Base-by-base conservation (phyloP, 441 rosid genomes). In the Populus hybrid region DNA sequence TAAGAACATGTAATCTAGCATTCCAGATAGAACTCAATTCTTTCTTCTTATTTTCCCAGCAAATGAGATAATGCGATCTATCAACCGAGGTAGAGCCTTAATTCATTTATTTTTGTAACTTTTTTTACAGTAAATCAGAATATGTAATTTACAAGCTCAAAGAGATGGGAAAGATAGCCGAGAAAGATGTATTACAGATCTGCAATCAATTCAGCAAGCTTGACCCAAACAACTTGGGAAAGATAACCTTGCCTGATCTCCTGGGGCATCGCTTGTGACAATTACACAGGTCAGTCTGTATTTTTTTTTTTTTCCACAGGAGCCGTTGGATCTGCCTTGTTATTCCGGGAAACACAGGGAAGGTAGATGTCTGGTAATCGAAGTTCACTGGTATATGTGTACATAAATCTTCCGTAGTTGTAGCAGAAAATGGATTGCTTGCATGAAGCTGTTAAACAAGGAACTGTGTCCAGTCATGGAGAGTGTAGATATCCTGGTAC, bases 71-170 rank as follows among this genome's bases (percentile, higher is more conserved):
- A 11, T 42, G 16, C 16, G 14, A 11, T 42, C 50, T 42, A 42
- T 42, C 50, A 42, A 42, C 14, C 16, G 0, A 42, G 50, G 14
- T 64, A 9, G 26, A 64, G 28, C 24, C 32, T 28, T 32, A 26
- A 7, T 67, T 7, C 1, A 9, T 34, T 21, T 36, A 9, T 63
- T 35, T 38, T 69, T 53, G 6, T 69, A 35, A 23, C n/a, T 35
- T 34, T 72, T 46, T 21, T 70, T 74, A 69, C 95, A 93, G 98
- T 79, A 95, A 89, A 86, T 95, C 98, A n/a, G 98, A 95, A 81
- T 95, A 91, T 81, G 91, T 91, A 26, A 84, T 93, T 68, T 91
- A 84, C 90, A 95, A 95, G 92, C 97, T 95, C 7, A 93, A 95
- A 80, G 98, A 93, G 77, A 93, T 95, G 98, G 97, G 92, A 38